Evolutionary conservation across 495 filamentous ascomycete genomes (phyloP), one percentile per base, ranked within the genome.

Genomic region (Bryoglossum gracile): DNA sequence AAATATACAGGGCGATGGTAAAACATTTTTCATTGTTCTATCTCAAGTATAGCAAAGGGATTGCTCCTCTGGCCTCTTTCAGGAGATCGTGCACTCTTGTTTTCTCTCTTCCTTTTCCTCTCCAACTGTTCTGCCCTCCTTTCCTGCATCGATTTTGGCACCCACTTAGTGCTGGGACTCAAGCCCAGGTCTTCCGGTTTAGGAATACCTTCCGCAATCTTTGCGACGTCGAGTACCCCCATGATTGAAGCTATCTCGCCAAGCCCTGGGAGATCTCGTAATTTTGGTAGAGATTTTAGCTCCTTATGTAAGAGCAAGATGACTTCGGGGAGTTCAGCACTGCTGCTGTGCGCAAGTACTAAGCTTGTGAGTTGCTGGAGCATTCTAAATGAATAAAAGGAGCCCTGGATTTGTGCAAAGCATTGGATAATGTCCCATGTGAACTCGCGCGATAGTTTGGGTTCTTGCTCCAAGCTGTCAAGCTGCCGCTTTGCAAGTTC

Each of bases 321-420:
- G 0, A 18, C n/a, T 21, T 38, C 22, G 3, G 53, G 40, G 8
- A 54, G 37, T 4, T 2, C 24, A 22, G 16, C 17, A 3, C 5
- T 21, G 3, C 21, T 17, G 13, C 11, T 14, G 9, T 32, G 11
- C 4, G 38, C 23, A 1, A 58, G 3, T 4, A 61, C 53, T 13
- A 73, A 54, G 2, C 60, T 50, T 8, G 81, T 43, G 1, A 81
- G 58, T 50, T 88, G 82, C 25, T 69, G 68, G 2, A 81, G 55
- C 49, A 87, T 81, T 22, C 84, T 72, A 0, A 89, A 55, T 0
- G 84, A 85, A 54, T 87, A 88, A 5, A 75, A 64, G 3, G 72
- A 73, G 2, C 77, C 77, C 23, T 86, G 77, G 0, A 78, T 60
- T 50, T 86, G 79, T 4, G 81, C 82, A 10, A 70, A 57, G 9